phyloP scores from a whole-genome alignment of 2,329 filamentous ascomycete genomes.

The Claviceps quebecensis region DNA sequence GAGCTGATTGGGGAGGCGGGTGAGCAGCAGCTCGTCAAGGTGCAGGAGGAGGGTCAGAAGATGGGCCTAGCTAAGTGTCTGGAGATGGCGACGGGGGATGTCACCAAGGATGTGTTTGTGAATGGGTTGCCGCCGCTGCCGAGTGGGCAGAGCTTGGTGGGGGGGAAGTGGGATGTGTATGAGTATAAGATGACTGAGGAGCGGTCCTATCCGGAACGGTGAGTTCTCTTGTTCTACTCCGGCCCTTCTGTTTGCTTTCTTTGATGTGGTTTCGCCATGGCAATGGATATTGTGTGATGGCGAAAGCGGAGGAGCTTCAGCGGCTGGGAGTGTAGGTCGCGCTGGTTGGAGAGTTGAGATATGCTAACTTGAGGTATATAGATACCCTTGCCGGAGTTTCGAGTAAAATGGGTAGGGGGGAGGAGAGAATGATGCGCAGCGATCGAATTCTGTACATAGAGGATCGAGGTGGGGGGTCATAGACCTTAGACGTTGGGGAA shows the following conservation, averaged over 20 bases:
- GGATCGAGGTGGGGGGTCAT: not conserved
- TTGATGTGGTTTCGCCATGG: not conserved
- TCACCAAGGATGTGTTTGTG: conserved; percentile 52
- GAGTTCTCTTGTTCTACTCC: conserved; percentile 22
- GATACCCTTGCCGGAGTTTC: conserved; percentile 53
- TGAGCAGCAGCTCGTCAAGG: conserved; percentile 54
- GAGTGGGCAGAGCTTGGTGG: conserved; percentile 45
- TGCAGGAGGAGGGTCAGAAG: conserved; percentile 55
- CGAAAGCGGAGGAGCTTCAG: too few relatives aligned
- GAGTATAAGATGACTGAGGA: conserved; percentile 52
- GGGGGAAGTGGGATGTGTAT: conserved; percentile 49
- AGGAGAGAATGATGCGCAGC: conserved; percentile 8
- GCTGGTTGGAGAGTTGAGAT: too few relatives aligned
- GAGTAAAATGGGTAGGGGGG: conserved; percentile 20
- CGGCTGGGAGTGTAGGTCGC: too few relatives aligned
- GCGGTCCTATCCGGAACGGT: conserved; percentile 53
- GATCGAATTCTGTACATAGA: conserved; percentile 6
- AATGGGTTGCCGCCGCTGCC: conserved; percentile 80
- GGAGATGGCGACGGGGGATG: conserved; percentile 32
- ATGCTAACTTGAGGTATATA: conserved; percentile 22
- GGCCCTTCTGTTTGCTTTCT: conserved; percentile 2
- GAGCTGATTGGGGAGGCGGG: conserved; percentile 57
- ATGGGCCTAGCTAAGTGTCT: conserved; percentile 62
- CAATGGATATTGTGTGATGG: too few relatives aligned
- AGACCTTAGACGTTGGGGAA: not conserved